These are phyloP conservation scores for Erysiphe neolycopersici DNA, from an alignment of 2,329 filamentous ascomycete genomes.

Conservation along the genomic window DNA sequence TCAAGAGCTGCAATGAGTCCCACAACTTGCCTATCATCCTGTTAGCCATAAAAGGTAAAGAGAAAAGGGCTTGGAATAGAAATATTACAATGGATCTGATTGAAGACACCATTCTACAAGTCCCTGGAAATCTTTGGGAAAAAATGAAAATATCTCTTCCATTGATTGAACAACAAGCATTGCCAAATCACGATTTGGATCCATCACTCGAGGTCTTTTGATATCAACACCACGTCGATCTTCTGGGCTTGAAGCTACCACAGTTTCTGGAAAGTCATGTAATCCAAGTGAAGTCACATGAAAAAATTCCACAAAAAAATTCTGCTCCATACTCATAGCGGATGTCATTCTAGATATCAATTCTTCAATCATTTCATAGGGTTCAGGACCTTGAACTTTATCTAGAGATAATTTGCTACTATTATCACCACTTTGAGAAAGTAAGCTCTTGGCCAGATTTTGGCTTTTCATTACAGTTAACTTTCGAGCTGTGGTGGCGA, in stretches of 20 bases:
- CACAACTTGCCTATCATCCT: constrained; percentile 44
- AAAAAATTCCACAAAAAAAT: constrained; percentile 93
- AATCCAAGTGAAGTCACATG: constrained; percentile 68
- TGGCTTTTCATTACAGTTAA: constrained; percentile 85
- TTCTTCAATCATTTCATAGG: constrained; percentile 58
- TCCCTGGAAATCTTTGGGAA: constrained; percentile 50
- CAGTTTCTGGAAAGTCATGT: constrained; percentile 58
- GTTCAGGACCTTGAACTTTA: constrained; percentile 35
- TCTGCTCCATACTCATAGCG: constrained; percentile 77
- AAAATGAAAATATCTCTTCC: constrained; percentile 67
- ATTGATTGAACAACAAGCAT: constrained; percentile 62
- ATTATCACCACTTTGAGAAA: constrained; percentile 39
- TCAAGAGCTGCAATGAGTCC: constrained; percentile 64
- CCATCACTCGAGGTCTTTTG: constrained; percentile 48
- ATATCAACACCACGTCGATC: constrained; percentile 48
- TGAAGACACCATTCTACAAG: constrained; percentile 64
- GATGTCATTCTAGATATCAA: constrained; percentile 61
- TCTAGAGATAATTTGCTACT: constrained; percentile 23
- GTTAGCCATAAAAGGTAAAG: constrained; percentile 3
- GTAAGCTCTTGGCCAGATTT: constrained; percentile 49
- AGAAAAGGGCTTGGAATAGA: not conserved
- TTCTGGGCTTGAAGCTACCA: constrained; percentile 36
- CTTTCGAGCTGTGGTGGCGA: constrained; percentile 56
- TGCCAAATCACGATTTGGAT: constrained; percentile 71
- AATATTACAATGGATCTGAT: constrained; percentile 52